Conservation (phyloP, 805 yeast species). For the Wickerhamomyces alni region DNA sequence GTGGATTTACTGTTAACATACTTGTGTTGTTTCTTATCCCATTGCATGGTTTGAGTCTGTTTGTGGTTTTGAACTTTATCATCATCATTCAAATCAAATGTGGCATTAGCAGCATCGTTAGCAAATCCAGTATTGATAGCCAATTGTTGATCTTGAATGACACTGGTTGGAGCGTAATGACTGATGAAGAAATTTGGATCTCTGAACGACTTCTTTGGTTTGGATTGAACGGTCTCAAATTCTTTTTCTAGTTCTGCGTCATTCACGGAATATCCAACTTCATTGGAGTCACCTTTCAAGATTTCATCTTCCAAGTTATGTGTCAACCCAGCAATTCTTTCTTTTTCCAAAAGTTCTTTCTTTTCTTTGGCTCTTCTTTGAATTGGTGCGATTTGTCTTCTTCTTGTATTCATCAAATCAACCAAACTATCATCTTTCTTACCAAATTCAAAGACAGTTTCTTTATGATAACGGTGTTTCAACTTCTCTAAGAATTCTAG, state of each 20-base stretch:
- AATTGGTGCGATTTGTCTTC: conserved; percentile 84
- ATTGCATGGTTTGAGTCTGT: conserved; percentile 64
- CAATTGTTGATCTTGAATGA: conserved; percentile 77
- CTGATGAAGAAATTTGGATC: conserved; percentile 81
- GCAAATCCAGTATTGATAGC: conserved; percentile 58
- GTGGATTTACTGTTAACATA: conserved; percentile 75
- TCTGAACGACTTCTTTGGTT: conserved; percentile 45
- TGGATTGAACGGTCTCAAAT: conserved; percentile 31
- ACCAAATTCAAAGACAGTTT: conserved; percentile 90
- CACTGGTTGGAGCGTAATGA: conserved; percentile 80
- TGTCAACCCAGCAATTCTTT: conserved; percentile 67
- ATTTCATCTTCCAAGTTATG: conserved; percentile 73
- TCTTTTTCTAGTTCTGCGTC: conserved; percentile 31
- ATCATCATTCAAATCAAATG: conserved; percentile 83
- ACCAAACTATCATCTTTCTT: conserved; percentile 63
- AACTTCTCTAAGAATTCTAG: conserved; percentile 65
- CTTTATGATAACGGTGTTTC: conserved; percentile 64
- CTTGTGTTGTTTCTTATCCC: conserved; percentile 93
- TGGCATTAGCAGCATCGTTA: conserved; percentile 76
- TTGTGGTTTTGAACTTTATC: conserved; percentile 60
- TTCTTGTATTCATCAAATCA: conserved; percentile 78
- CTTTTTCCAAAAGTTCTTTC: conserved; percentile 60
- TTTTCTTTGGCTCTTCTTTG: conserved; percentile 74
- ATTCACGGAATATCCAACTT: conserved; percentile 42
- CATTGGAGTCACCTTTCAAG: conserved; percentile 43